phyloP scores from a whole-genome alignment of 2,329 filamentous ascomycete genomes.

The Xylariomycetidae sp. region DNA sequence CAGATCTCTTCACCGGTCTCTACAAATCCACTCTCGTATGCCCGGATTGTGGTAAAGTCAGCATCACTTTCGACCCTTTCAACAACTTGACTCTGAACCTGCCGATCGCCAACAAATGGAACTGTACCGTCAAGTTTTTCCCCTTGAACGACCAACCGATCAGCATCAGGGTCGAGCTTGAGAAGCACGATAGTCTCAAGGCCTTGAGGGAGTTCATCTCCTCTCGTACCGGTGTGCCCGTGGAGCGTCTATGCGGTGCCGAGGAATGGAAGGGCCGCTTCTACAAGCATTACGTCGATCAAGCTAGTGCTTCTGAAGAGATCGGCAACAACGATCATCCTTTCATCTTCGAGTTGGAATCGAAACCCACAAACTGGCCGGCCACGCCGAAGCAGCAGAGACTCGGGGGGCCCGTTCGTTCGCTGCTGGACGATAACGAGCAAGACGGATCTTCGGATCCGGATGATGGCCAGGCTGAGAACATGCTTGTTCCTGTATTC shows the following conservation, averaged over 20 bases:
- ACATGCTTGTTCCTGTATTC: constrained; percentile 64
- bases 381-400: constrained; percentile 43
- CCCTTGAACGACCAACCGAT: constrained; percentile 68
- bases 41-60: constrained; percentile 86
- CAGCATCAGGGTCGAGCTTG: constrained; percentile 69
- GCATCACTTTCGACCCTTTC: constrained; percentile 98
- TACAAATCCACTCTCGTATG: constrained; percentile 98
- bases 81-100: constrained; percentile 89
- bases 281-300: constrained; percentile 79
- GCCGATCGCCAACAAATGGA: constrained; percentile 80
- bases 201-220: constrained; percentile 64
- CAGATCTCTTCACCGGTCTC: constrained; percentile 92
- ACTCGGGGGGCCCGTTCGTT: constrained; percentile 27
- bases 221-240: constrained; percentile 57
- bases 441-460: constrained; percentile 32
- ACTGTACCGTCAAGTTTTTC: constrained; percentile 67
- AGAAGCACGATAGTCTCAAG: constrained; percentile 67
- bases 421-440: constrained; percentile 43
- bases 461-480: constrained; percentile 58
- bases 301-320: constrained; percentile 60
- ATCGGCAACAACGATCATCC: constrained; percentile 62
- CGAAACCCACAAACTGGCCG: constrained; percentile 69
- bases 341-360: constrained; percentile 71
- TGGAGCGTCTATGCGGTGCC: constrained; percentile 64
- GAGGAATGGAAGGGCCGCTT: constrained; percentile 82